Evolutionary conservation across 1,139 yeast genomes (phyloP), one percentile per base, ranked within the genome.

Genomic region (Debaryomyces sp.): DNA sequence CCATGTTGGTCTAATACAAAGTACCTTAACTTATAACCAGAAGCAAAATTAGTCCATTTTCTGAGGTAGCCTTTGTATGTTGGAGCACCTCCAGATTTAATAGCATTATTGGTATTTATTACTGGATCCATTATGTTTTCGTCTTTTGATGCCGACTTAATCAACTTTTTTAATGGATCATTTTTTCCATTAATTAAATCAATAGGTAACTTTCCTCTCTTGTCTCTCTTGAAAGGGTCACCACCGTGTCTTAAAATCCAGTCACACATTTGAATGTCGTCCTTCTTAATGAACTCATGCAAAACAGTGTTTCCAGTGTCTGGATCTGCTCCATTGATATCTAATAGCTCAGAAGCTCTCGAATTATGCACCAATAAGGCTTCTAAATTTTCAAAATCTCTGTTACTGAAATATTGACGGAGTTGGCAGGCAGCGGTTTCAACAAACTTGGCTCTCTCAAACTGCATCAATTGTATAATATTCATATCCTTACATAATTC

Each of bases 41-140:
- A 83, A 0, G 97, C 96, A 66, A 92, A 90, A 66, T 94, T 95
- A 4, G 99, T 94, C 98, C 98, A 95, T 67, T 94, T 94, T 57
- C 90, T 85, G 53, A 94, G 78, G 62, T 92, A 94, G 0, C 99
- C 99, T 61, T 88, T 87, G 68, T 87, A 88, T 0, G 89, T 81
- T 2, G 97, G 97, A 2, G 92, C 84, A 30, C 70, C 70, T 8
- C 77, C 78, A 5, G 70, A 57, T 48, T 66, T 71, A 51, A 62
- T 71, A 6, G 76, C 70, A 49, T 60, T 66, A 48, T 58, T 66
- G 6, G 75, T 64, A 26, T 67, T 66, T 42, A 70, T 70, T 4
- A 77, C 75, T 13, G 84, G 77, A 54, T 82, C 85, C 69, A 92
- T 85, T 48, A 92, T 91, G 39, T 86, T 84, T 66, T 89, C 97